These are phyloP conservation scores for Mucor velutinosus DNA, from an alignment of 371 early-diverging fungal genomes.

Conservation along the genomic window DNA sequence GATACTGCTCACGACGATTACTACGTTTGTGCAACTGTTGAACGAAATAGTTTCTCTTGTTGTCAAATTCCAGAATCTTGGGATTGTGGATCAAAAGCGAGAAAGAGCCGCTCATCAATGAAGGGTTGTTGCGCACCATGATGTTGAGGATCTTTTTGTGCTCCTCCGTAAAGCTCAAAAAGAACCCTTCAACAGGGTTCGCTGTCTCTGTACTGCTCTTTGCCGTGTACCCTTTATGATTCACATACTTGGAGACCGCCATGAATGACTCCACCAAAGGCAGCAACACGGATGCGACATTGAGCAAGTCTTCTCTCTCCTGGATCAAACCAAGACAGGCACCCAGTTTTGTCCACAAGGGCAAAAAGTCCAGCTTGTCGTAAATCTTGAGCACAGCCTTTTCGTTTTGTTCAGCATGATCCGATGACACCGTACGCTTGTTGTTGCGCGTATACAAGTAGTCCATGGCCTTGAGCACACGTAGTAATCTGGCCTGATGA, in stretches of 20 bases:
- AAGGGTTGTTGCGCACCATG: constrained; percentile 96
- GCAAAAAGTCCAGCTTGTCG: constrained; percentile 69
- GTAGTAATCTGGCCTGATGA: constrained; percentile 88
- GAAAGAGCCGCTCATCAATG: constrained; percentile 95
- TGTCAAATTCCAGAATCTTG: constrained; percentile 97
- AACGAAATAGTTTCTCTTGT: constrained; percentile 96
- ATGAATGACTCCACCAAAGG: constrained; percentile 97
- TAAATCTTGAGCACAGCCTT: constrained; percentile 69
- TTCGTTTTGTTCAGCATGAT: constrained; percentile 39
- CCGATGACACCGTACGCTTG: constrained; percentile 23
- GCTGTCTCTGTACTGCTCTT: constrained; percentile 11
- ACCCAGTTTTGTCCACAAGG: constrained; percentile 85
- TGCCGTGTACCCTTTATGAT: constrained; percentile 30
- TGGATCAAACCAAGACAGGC: constrained; percentile 72
- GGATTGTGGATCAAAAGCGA: constrained; percentile 95
- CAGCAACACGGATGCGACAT: constrained; percentile 90
- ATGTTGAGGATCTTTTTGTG: constrained; percentile 96
- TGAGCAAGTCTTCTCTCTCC: constrained; percentile 78
- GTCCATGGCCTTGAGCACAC: constrained; percentile 94
- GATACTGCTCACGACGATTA: constrained; percentile 66
- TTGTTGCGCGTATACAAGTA: constrained; percentile 64
- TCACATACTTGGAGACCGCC: constrained; percentile 87
- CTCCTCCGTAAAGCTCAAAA: constrained; percentile 89
- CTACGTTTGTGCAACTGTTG: constrained; percentile 90
- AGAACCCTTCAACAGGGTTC: constrained; percentile 66